A percentile compares a stretch with the other conserved stretches of the same genome.
Evolutionary conservation across 108 stramenopile species (phyloP).

Genomic region (Craspedostauros australis): DNA sequence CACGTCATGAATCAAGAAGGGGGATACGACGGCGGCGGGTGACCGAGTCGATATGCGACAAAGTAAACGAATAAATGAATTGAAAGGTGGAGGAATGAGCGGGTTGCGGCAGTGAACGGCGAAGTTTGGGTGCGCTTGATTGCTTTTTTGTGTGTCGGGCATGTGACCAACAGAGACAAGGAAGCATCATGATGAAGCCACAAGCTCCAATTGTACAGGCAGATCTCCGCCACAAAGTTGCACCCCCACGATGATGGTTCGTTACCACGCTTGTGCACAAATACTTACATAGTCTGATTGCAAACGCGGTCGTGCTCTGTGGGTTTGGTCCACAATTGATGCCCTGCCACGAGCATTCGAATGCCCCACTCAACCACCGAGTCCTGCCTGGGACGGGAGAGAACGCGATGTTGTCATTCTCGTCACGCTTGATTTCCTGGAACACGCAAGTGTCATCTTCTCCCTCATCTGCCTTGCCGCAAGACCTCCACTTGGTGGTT

Average conservation of each 20-base stretch:
- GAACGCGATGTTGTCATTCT: slow-evolving; percentile 10
- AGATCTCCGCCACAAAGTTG: too few species aligned
- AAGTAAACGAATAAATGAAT: not conserved
- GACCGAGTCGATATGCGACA: slow-evolving; percentile 3
- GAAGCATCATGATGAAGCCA: not conserved
- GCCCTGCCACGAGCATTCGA: slow-evolving; percentile 31
- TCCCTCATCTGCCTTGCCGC: not conserved
- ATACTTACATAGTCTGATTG: slow-evolving; percentile 22
- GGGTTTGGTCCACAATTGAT: slow-evolving; percentile 22
- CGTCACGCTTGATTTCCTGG: slow-evolving; percentile 3
- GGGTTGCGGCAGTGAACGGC: not conserved
- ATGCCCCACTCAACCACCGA: slow-evolving; percentile 31
- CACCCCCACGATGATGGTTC: too few species aligned
- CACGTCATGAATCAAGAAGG: not conserved
- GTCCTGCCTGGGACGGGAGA: not conserved
- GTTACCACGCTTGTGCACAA: too few species aligned
- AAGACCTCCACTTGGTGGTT: slow-evolving; percentile 27
- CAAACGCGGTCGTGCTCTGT: slow-evolving; percentile 2
- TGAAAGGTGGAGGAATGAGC: not conserved
- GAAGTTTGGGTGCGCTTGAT: not conserved
- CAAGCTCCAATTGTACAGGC: not conserved
- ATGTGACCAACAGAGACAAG: not conserved
- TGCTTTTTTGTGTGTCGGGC: not conserved
- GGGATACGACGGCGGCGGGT: too few species aligned
- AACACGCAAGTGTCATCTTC: slow-evolving; percentile 16